These are phyloP conservation scores for Cucurbitaria berberidis DNA, from an alignment of 2,329 filamentous ascomycete genomes.

Conservation along the genomic window DNA sequence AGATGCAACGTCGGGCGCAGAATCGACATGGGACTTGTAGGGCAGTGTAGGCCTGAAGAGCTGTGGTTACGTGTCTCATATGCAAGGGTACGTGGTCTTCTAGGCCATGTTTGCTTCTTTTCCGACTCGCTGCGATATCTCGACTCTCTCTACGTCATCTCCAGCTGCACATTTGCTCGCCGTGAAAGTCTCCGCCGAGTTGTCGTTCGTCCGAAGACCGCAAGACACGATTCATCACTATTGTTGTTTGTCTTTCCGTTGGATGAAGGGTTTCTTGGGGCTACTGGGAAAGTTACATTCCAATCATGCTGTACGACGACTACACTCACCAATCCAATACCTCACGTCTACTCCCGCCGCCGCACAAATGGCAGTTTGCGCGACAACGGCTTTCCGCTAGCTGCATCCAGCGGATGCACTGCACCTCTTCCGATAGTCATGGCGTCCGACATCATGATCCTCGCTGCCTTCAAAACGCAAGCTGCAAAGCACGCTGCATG, in stretches of 20 bases:
- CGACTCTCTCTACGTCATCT: constrained; percentile 11
- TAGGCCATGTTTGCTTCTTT: constrained; percentile 2
- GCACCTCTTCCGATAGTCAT: constrained; percentile 34
- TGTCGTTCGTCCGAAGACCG: constrained; percentile 6
- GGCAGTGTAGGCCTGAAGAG: constrained; percentile 8
- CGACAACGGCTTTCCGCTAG: constrained; percentile 39
- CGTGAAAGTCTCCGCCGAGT: constrained; percentile 4
- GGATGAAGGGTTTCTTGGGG: constrained; percentile 17
- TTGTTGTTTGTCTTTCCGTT: constrained; percentile 24
- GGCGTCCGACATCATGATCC: constrained; percentile 23
- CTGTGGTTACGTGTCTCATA: constrained; percentile 11
- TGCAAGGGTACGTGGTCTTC: constrained; percentile 11
- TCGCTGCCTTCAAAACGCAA: constrained; percentile 19
- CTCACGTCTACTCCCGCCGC: constrained; percentile 22
- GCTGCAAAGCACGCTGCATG: constrained; percentile 35
- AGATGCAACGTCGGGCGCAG: constrained; percentile 31
- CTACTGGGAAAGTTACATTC: constrained; percentile 40
- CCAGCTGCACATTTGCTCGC: constrained; percentile 5
- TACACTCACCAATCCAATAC: constrained; percentile 27
- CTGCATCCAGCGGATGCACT: constrained; percentile 35
- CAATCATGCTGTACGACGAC: constrained; percentile 36
- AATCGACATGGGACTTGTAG: constrained; percentile 11
- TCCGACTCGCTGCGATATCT: constrained; percentile 14
- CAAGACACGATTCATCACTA: constrained; percentile 19
- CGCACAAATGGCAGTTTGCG: constrained; percentile 37